Evolutionary conservation across 1,284 basidiomycete genomes (phyloP).

Genomic region (Sanghuangporus sanghuang): DNA sequence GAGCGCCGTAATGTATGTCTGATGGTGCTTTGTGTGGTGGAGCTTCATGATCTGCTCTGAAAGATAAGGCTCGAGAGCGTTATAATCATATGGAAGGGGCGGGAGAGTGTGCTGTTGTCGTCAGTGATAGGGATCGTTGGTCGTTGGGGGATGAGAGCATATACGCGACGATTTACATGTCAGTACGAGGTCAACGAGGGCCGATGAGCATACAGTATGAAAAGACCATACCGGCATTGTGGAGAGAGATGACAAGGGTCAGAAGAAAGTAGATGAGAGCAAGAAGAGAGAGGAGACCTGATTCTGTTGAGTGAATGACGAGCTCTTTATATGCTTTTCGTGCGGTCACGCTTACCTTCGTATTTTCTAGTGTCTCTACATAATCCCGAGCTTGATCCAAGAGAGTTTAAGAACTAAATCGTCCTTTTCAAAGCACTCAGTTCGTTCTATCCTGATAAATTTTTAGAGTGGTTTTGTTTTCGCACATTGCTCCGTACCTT

Average conservation of each 20-base stretch:
- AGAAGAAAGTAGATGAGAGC: not conserved
- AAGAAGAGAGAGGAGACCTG: not conserved
- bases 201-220: not conserved
- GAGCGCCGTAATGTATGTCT: slow-evolving; percentile 71
- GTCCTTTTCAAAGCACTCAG: no score
- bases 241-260: not conserved
- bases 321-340: not conserved
- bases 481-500: no score
- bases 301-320: no score
- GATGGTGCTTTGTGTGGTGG: slow-evolving; percentile 87
- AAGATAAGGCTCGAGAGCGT: slow-evolving; percentile 86
- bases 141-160: not conserved
- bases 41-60: slow-evolving; percentile 78
- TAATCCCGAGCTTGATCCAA: no score
- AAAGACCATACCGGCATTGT: not conserved
- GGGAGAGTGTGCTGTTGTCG: slow-evolving; percentile 45
- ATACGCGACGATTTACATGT: not conserved
- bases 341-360: no score
- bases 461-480: no score
- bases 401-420: no score
- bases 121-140: no score
- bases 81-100: slow-evolving; percentile 80
- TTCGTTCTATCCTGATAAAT: no score
- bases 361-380: no score
- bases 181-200: not conserved